Conservation (phyloP, 1,284 basidiomycete species). For the Psilocybe mexicana region DNA sequence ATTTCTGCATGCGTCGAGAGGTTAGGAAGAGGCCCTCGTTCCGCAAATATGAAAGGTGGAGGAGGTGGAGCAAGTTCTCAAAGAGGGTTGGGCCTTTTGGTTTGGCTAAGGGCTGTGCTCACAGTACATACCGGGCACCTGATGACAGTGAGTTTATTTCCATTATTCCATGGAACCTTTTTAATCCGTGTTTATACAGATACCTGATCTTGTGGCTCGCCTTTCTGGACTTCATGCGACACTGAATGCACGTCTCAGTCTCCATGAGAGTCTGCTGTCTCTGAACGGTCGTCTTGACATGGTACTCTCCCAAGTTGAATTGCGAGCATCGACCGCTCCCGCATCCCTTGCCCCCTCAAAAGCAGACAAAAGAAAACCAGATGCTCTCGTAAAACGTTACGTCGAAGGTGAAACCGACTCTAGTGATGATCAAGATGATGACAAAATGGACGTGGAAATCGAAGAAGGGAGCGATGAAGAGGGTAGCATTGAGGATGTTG, state of each 20-base stretch:
- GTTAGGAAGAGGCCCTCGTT: conserved; percentile 77
- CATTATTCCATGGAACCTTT: not conserved
- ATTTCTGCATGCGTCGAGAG: conserved; percentile 90
- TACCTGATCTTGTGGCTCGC: conserved; percentile 83
- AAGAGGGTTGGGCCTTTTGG: conserved; percentile 79
- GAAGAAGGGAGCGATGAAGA: conserved; percentile 62
- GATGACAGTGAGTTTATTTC: conserved; percentile 75
- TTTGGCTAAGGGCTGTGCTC: conserved; percentile 89
- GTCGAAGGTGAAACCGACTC: conserved; percentile 80
- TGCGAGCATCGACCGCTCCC: conserved; percentile 68
- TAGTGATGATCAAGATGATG: conserved; percentile 59
- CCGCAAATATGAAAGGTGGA: conserved; percentile 74
- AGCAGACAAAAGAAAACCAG: conserved; percentile 31
- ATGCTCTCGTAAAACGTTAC: conserved; percentile 51
- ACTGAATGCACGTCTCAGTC: conserved; percentile 75
- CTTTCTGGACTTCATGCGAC: conserved; percentile 85
- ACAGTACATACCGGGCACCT: conserved; percentile 90
- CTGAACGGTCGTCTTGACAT: conserved; percentile 91
- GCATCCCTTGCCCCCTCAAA: conserved; percentile 49
- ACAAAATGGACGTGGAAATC: conserved; percentile 67
- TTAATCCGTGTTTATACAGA: conserved; percentile 44
- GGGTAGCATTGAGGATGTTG: conserved; percentile 69
- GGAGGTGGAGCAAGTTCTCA: conserved; percentile 86
- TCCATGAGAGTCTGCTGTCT: conserved; percentile 85
- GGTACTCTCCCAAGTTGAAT: conserved; percentile 91